Conservation (phyloP, 768 basidiomycete genomes). For the Naganishia randhawae region DNA sequence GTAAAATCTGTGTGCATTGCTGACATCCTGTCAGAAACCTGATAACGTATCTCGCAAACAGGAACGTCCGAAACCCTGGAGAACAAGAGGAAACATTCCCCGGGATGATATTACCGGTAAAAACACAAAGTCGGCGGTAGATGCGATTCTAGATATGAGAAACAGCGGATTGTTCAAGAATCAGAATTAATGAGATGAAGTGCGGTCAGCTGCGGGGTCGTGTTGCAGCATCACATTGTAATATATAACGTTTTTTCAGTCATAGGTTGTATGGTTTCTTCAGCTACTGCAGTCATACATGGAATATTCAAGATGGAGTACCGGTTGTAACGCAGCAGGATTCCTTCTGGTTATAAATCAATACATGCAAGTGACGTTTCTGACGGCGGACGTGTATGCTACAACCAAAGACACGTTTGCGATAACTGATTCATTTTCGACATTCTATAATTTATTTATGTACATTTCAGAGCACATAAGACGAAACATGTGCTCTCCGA, state of each 20-base stretch:
- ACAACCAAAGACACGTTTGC: no score
- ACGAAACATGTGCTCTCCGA: neutral
- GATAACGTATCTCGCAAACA: neutral
- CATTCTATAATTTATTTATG: constrained; percentile 3
- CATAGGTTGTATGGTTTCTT: no score
- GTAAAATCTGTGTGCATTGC: neutral
- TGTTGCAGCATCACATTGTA: neutral
- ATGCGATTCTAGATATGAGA: constrained; percentile 1
- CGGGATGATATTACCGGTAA: constrained; percentile 19
- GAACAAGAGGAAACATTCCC: neutral
- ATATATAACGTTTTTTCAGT: no score
- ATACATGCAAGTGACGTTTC: no score
- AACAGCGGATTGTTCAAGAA: constrained; percentile 10
- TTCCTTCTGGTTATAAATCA: no score
- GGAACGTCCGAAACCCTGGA: constrained; percentile 17
- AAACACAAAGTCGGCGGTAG: neutral
- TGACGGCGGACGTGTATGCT: no score
- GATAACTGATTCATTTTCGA: neutral
- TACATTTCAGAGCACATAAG: neutral
- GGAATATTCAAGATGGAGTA: no score
- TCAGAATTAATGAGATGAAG: neutral
- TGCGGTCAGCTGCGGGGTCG: neutral
- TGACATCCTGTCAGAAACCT: neutral
- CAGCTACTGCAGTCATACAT: no score
- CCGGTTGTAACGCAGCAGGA: no score